A percentile compares a stretch with the other conserved stretches of the same genome.
These are phyloP conservation scores for Phytophthora constricta DNA, from an alignment of 352 stramenopile species.

Conservation along the genomic window DNA sequence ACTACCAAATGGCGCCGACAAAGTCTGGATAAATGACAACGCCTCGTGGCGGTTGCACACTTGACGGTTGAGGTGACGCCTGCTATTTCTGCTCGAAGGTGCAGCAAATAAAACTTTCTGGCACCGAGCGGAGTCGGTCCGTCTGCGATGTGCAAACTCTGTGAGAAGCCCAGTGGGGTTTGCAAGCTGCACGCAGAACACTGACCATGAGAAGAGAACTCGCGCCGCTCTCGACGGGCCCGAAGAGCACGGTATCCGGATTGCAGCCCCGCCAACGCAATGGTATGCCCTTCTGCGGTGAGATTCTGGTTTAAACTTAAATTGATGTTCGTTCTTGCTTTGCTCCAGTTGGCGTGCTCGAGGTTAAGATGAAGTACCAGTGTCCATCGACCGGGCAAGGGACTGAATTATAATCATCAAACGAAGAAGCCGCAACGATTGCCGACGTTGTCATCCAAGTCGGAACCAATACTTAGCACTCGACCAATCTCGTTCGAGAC, in stretches of 20 bases:
- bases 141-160: constrained; percentile 21
- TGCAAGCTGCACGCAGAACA: constrained; percentile 14
- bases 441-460: constrained; percentile 41
- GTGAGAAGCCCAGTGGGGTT: constrained; percentile 13
- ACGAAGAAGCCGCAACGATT: constrained; percentile 60
- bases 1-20: neutral
- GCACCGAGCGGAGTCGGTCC: neutral
- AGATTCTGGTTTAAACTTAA: neutral
- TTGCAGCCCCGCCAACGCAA: constrained; percentile 51
- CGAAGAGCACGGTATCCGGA: constrained; percentile 20
- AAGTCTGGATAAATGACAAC: neutral
- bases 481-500: constrained; percentile 51
- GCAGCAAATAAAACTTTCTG: neutral
- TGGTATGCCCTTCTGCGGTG: constrained; percentile 31
- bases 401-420: constrained; percentile 3
- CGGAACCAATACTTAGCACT: constrained; percentile 15
- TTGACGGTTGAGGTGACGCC: too few species aligned
- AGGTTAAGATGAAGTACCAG: constrained; percentile 76
- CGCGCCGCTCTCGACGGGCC: constrained; percentile 27
- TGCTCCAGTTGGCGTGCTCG: constrained; percentile 53
- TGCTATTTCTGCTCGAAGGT: neutral
- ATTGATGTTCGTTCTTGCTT: neutral
- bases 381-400: constrained; percentile 28
- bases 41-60: constrained; percentile 19
- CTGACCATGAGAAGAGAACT: constrained; percentile 32